Base-by-base conservation (phyloP, 495 filamentous ascomycete species). In the Trichocladium uniseriatum region DNA sequence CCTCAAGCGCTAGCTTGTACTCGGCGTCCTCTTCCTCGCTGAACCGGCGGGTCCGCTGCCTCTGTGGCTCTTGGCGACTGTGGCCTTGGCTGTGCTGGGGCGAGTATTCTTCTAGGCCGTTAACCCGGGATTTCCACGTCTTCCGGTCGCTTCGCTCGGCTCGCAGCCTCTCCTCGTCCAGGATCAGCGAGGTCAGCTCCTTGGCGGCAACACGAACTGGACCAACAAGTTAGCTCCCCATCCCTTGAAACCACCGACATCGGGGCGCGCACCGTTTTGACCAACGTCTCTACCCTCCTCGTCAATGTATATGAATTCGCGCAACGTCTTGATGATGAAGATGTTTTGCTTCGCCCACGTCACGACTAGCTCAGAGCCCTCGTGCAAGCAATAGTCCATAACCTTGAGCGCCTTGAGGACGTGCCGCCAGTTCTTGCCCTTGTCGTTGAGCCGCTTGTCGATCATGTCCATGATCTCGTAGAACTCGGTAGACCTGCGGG, bases 381-480 rank as follows among this genome's bases (percentile, higher is more conserved):
- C 94, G 65, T 99, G 94, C 29, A 99, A 75, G 71, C 89, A 95
- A 69, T 99, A 99, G 69, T 99, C 94, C 49, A 96, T 77, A 51
- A 99, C 94, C 65, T 97, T 99, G 48, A 99, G 71, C 22, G 90
- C 92, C 71, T 99, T 99, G 46, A 99, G 74, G 3, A 99, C 94
- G 67, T 99, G 94, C 57, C 94, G 82, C 94, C 94, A 99, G 67
- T 99, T 99, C 77, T 95, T 99, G 58, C 94, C 94, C 67, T 99
- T 99, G 65, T 99, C 94, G 58, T 99, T 99, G 58, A 99, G 74
- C 51, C 94, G 85, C 75, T 97, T 97, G 69, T 97, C 94, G 52
- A 99, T 74, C 92, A 99, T 99, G 67, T 97, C 94, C 83, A 99
- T 95, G 58, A 99, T 95, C 62, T 99, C 90, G 73, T 94, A 94